Evolutionary conservation across 768 basidiomycete genomes (phyloP).

Genomic region (Imleria badia): DNA sequence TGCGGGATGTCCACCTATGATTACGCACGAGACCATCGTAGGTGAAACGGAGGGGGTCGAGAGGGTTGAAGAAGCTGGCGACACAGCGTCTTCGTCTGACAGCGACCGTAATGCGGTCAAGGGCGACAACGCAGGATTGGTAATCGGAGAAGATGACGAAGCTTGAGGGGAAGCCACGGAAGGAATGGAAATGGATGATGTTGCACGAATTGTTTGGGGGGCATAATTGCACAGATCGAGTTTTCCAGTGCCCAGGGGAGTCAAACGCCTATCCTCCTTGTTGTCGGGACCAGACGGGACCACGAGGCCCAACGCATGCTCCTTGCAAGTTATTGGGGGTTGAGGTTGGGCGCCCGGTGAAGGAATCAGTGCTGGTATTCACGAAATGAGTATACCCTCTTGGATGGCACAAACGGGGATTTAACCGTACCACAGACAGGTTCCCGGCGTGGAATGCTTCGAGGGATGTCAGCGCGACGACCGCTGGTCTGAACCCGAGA

Average conservation of each 20-base stretch:
- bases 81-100: constrained; percentile 17
- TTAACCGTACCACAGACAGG: constrained; percentile 18
- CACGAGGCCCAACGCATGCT: constrained; percentile 12
- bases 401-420: neutral
- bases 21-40: constrained; percentile 18
- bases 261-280: neutral
- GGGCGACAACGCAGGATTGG: neutral
- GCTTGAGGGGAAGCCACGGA: neutral
- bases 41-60: constrained; percentile 27
- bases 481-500: constrained; percentile 53
- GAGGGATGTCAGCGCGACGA: neutral
- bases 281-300: neutral
- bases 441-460: constrained; percentile 19
- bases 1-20: constrained; percentile 28
- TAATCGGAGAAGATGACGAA: neutral
- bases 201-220: constrained; percentile 22
- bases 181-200: constrained; percentile 2
- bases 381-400: constrained; percentile 1
- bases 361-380: constrained; percentile 6
- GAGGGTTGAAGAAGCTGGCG: constrained; percentile 29
- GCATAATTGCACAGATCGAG: constrained; percentile 35
- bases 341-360: neutral
- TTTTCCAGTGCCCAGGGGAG: constrained; percentile 15
- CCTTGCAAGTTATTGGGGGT: constrained; percentile 5
- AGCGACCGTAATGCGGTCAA: neutral